These are phyloP conservation scores for Atkinsonella texensis DNA, from an alignment of 2,329 filamentous ascomycete genomes.

Conservation along the genomic window DNA sequence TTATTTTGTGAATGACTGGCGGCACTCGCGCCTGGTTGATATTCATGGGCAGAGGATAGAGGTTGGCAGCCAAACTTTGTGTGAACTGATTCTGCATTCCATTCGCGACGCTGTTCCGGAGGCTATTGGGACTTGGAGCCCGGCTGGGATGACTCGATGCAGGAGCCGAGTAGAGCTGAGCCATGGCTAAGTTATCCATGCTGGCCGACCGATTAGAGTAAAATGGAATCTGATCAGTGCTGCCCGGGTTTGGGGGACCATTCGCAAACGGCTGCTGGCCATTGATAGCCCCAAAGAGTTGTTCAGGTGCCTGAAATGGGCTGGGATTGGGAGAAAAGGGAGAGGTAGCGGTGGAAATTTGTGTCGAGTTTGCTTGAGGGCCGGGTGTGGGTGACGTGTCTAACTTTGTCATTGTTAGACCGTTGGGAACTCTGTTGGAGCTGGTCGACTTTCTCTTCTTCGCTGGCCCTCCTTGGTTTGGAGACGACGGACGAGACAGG, in stretches of 20 bases:
- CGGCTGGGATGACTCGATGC: constrained; percentile 64
- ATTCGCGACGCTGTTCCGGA: constrained; percentile 34
- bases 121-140: constrained; percentile 56
- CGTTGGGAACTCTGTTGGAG: constrained; percentile 57
- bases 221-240: constrained; percentile 47
- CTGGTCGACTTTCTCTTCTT: constrained; percentile 77
- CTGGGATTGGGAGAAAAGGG: constrained; percentile 39
- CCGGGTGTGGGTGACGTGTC: constrained; percentile 41
- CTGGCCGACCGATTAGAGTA: constrained; percentile 47
- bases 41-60: constrained; percentile 39
- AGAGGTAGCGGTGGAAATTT: constrained; percentile 33
- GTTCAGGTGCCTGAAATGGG: constrained; percentile 32
- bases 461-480: constrained; percentile 52
- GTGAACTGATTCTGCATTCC: constrained; percentile 31
- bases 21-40: constrained; percentile 34
- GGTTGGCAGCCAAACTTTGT: constrained; percentile 33
- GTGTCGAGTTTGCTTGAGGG: constrained; percentile 23
- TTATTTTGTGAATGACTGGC: constrained; percentile 66
- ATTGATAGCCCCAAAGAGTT: constrained; percentile 32
- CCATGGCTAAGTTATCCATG: constrained; percentile 51
- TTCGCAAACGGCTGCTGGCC: constrained; percentile 33
- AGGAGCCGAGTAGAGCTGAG: constrained; percentile 59
- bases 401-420: constrained; percentile 70
- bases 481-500: constrained; percentile 64
- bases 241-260: constrained; percentile 55